Evolutionary conservation across 768 basidiomycete species (phyloP).

Genomic region (Serendipita vermifera): DNA sequence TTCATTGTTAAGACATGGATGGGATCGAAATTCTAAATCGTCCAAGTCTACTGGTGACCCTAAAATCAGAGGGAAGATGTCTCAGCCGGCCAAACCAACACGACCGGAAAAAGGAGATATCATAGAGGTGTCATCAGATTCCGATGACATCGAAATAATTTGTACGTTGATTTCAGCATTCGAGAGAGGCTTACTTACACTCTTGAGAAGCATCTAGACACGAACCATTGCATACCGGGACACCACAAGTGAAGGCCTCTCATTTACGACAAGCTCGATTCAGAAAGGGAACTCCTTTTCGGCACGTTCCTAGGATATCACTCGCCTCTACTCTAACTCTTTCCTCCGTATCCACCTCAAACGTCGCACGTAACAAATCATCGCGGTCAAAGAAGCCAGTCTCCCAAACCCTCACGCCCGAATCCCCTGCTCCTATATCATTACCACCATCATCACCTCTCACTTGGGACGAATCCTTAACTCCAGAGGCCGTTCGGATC

Average conservation of each 20-base stretch:
- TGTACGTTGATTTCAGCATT: background rate
- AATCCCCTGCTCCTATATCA: background rate
- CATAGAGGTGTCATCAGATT: background rate
- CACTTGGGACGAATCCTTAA: background rate
- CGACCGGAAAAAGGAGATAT: background rate
- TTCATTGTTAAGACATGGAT: too few species aligned
- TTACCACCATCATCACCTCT: background rate
- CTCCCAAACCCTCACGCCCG: background rate
- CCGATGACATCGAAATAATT: background rate
- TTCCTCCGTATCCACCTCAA: background rate
- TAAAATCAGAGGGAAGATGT: too few species aligned
- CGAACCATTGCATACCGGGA: background rate
- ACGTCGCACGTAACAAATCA: background rate
- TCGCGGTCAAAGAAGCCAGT: background rate
- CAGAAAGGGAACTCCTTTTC: background rate
- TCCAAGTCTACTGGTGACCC: too few species aligned
- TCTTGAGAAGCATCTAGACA: background rate
- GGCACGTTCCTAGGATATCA: background rate
- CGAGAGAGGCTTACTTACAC: background rate
- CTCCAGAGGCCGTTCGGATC: background rate
- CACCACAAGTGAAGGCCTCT: constrained; percentile 3
- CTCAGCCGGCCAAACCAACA: too few species aligned
- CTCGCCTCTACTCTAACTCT: background rate
- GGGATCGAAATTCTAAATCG: too few species aligned
- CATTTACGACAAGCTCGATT: background rate